Conservation (phyloP, 2,329 filamentous ascomycete genomes). For the Fusarium xyrophilum region DNA sequence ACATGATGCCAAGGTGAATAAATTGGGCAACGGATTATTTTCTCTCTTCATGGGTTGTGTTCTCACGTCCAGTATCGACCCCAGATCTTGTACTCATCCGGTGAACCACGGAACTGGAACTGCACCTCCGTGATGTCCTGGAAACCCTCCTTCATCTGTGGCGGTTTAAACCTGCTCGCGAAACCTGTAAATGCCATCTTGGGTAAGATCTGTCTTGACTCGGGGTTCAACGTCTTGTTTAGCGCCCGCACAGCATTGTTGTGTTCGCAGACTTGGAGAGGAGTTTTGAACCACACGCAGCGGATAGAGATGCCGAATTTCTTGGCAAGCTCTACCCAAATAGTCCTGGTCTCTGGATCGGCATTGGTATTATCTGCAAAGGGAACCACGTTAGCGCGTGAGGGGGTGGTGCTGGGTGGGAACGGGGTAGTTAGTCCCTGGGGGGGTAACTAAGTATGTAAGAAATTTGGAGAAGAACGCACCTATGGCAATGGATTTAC, state of each 20-base stretch:
- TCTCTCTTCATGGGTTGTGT: background rate
- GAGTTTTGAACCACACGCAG: constrained; percentile 83
- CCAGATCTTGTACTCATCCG: constrained; percentile 76
- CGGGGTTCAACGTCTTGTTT: constrained; percentile 78
- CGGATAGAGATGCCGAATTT: constrained; percentile 77
- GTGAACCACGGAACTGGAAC: constrained; percentile 76
- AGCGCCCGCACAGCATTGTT: constrained; percentile 85
- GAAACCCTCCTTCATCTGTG: constrained; percentile 79
- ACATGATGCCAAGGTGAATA: constrained; percentile 23
- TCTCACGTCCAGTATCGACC: constrained; percentile 74
- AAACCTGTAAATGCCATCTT: constrained; percentile 82
- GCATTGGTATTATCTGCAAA: constrained; percentile 91
- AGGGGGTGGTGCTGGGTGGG: constrained; percentile 32
- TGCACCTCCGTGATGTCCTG: constrained; percentile 76
- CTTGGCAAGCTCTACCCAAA: constrained; percentile 79
- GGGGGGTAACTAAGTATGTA: background rate
- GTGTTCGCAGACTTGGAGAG: constrained; percentile 75
- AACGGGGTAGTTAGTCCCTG: constrained; percentile 1
- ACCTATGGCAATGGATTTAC: constrained; percentile 80
- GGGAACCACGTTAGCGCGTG: constrained; percentile 22
- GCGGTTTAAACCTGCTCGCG: constrained; percentile 73
- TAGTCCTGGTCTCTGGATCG: constrained; percentile 74
- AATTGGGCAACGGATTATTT: constrained; percentile 2
- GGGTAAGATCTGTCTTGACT: constrained; percentile 76
- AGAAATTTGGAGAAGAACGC: constrained; percentile 50